Evolutionary conservation across 805 yeast genomes (phyloP).

Genomic region (Cyberlindnera mycetangii): DNA sequence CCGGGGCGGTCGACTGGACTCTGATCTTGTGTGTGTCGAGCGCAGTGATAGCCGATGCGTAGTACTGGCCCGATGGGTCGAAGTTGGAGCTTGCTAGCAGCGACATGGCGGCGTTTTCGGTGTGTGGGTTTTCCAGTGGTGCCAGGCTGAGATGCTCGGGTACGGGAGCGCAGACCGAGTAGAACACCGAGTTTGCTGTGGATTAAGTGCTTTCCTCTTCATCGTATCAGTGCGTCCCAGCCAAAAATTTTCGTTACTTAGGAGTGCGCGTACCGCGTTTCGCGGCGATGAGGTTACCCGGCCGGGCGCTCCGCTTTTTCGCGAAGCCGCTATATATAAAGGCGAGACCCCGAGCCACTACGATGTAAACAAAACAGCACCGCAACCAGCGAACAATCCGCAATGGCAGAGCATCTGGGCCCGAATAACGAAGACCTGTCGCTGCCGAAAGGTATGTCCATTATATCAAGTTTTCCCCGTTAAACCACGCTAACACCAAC

Average conservation of each 20-base stretch:
- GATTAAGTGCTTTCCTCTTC: no score
- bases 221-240: constrained; percentile 1
- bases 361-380: neutral
- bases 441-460: constrained; percentile 39
- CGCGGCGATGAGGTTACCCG: constrained; percentile 17
- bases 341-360: neutral
- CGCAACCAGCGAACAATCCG: neutral
- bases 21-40: constrained; percentile 69
- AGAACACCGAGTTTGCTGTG: no score
- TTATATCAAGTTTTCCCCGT: neutral
- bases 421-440: constrained; percentile 37
- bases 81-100: constrained; percentile 33
- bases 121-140: neutral
- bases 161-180: no score
- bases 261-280: constrained; percentile 8
- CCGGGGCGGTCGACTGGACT: constrained; percentile 52
- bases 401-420: constrained; percentile 25
- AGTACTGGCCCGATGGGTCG: constrained; percentile 59
- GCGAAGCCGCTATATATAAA: constrained; percentile 1
- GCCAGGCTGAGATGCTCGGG: no score
- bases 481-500: neutral
- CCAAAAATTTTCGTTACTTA: constrained; percentile 4
- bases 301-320: neutral
- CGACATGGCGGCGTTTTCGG: constrained; percentile 8
- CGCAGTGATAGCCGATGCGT: constrained; percentile 64